Percentiles rank a stretch among this genome's conserved stretches.
phyloP scores from a whole-genome alignment of 495 filamentous ascomycete species.

The Lentithecium fluviatile region DNA sequence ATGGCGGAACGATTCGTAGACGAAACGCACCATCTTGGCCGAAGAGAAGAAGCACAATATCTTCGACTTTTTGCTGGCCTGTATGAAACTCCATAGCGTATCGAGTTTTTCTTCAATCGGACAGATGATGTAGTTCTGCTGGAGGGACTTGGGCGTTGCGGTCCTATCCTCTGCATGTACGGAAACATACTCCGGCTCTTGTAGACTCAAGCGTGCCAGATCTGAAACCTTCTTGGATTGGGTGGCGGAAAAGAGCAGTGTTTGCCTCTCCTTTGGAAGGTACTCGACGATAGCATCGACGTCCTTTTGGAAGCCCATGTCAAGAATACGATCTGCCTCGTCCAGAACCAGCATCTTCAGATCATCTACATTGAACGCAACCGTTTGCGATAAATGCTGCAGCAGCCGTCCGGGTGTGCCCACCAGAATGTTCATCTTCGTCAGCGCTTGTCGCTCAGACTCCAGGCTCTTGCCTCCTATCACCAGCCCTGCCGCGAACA shows the following conservation, averaged over 20 bases:
- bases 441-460: constrained; percentile 82
- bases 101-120: constrained; percentile 85
- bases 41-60: constrained; percentile 92
- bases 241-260: constrained; percentile 91
- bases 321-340: constrained; percentile 94
- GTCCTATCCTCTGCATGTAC: constrained; percentile 79
- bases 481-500: constrained; percentile 88
- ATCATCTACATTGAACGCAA: constrained; percentile 83
- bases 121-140: constrained; percentile 87
- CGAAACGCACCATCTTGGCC: constrained; percentile 93
- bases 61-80: constrained; percentile 82
- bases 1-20: constrained; percentile 88
- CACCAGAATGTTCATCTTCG: constrained; percentile 95
- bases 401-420: constrained; percentile 94
- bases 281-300: constrained; percentile 94
- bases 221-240: constrained; percentile 94
- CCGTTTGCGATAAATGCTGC: constrained; percentile 94
- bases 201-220: constrained; percentile 80
- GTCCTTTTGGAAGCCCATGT: constrained; percentile 92
- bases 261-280: constrained; percentile 82
- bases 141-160: constrained; percentile 80
- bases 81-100: constrained; percentile 87
- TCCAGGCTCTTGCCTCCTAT: constrained; percentile 91
- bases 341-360: constrained; percentile 91
- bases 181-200: constrained; percentile 90